These are phyloP conservation scores for Exidia glandulosa DNA, from an alignment of 768 basidiomycete genomes.

Conservation along the genomic window DNA sequence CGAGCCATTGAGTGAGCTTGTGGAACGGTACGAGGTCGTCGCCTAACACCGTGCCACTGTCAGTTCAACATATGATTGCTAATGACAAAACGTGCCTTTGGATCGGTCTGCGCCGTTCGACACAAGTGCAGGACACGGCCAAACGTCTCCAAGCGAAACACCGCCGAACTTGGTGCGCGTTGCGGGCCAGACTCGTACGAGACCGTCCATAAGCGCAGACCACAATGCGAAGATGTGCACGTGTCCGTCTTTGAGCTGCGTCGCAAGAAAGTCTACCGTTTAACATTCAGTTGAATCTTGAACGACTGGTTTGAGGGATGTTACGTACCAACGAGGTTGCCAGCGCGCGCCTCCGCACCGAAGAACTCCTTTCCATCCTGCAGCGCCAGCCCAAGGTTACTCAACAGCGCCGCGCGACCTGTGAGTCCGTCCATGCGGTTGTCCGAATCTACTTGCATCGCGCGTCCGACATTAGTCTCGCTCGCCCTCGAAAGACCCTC, in stretches of 20 bases:
- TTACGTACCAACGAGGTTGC: conserved; percentile 62
- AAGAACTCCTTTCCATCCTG: conserved; percentile 56
- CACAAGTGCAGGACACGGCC: conserved; percentile 64
- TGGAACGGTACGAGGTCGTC: conserved; percentile 86
- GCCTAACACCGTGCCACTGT: conserved; percentile 31
- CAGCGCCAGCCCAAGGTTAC: conserved; percentile 64
- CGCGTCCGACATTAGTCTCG: conserved; percentile 41
- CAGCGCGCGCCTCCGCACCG: conserved; percentile 62
- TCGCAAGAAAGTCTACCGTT: conserved; percentile 53
- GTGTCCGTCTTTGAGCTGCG: conserved; percentile 35
- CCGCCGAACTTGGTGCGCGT: conserved; percentile 57
- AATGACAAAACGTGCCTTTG: conserved; percentile 6
- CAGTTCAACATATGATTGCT: conserved; percentile 2
- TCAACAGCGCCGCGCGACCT: conserved; percentile 70
- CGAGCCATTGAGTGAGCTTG: conserved; percentile 90
- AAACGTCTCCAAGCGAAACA: conserved; percentile 80
- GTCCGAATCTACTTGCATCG: conserved; percentile 64
- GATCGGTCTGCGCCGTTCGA: conserved; percentile 10
- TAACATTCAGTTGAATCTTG: no score
- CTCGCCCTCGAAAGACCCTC: conserved; percentile 58
- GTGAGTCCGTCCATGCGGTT: conserved; percentile 90
- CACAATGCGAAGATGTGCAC: conserved; percentile 73
- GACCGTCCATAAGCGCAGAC: conserved; percentile 68
- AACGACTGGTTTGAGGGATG: no score
- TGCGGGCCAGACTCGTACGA: conserved; percentile 83